These are phyloP conservation scores for Penicillium sp. DNA, from an alignment of 2,329 filamentous ascomycete species.

Conservation along the genomic window DNA sequence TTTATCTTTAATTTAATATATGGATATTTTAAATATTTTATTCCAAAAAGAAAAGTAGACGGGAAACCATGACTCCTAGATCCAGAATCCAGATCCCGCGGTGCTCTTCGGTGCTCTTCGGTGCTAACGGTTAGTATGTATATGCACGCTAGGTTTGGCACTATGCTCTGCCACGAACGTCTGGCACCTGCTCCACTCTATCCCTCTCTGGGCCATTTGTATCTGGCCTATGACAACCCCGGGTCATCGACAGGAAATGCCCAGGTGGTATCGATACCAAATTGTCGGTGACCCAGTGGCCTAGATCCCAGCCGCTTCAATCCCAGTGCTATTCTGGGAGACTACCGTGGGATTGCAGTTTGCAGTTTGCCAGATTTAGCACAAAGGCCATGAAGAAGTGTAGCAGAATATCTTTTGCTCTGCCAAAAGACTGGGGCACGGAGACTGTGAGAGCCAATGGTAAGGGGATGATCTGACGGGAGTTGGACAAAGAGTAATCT, in stretches of 20 bases:
- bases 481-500: background rate
- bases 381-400: slow-evolving; percentile 22
- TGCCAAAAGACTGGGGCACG: background rate
- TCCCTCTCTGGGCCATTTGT: slow-evolving; percentile 12
- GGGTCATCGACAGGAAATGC: slow-evolving; percentile 1
- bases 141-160: background rate
- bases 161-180: background rate
- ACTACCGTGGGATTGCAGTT: background rate
- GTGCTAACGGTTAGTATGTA: too few relatives aligned
- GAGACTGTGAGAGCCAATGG: background rate
- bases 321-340: background rate
- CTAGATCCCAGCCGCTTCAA: background rate
- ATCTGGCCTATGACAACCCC: slow-evolving; percentile 15
- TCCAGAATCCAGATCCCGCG: background rate
- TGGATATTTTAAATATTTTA: too few relatives aligned
- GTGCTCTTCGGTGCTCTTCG: too few relatives aligned
- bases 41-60: background rate
- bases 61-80: background rate
- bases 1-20: too few relatives aligned
- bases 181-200: background rate
- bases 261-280: too few relatives aligned
- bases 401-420: background rate
- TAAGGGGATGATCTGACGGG: background rate
- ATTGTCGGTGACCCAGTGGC: too few relatives aligned
- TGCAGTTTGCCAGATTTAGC: slow-evolving; percentile 17